These are phyloP conservation scores for Rhynchosporium graminicola DNA, from an alignment of 2,329 filamentous ascomycete species.

Conservation along the genomic window DNA sequence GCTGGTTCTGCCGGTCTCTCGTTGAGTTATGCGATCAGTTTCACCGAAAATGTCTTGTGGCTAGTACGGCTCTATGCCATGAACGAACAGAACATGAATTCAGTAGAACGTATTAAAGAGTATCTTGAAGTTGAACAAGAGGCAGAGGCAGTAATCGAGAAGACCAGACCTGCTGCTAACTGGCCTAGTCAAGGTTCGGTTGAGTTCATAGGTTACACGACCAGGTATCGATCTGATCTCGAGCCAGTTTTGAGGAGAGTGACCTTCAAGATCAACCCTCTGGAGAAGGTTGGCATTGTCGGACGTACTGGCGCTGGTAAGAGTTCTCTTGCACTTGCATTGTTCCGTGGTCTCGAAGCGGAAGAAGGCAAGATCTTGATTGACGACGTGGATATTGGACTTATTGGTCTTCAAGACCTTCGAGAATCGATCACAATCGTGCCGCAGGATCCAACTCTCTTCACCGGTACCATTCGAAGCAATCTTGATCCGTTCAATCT, in stretches of 20 bases:
- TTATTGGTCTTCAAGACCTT: conserved; percentile 89
- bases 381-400: conserved; percentile 85
- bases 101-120: conserved; percentile 95
- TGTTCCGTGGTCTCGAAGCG: conserved; percentile 92
- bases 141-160: conserved; percentile 73
- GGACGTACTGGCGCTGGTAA: conserved; percentile 95
- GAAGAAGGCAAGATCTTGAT: conserved; percentile 87
- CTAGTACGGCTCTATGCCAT: conserved; percentile 89
- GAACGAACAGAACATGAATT: conserved; percentile 99
- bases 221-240: conserved; percentile 83
- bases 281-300: conserved; percentile 94
- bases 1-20: conserved; percentile 91
- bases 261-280: conserved; percentile 80
- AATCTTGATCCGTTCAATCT: conserved; percentile 91
- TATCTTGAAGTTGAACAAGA: conserved; percentile 97
- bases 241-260: conserved; percentile 83
- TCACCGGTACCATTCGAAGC: conserved; percentile 85
- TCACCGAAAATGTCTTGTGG: conserved; percentile 97
- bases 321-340: conserved; percentile 87
- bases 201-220: conserved; percentile 86
- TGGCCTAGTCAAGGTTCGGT: conserved; percentile 88
- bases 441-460: conserved; percentile 93
- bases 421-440: conserved; percentile 96
- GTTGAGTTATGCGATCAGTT: conserved; percentile 92
- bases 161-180: conserved; percentile 72